These are phyloP conservation scores for Ganoderma meredithae DNA, from an alignment of 1,284 basidiomycete species.

Conservation along the genomic window DNA sequence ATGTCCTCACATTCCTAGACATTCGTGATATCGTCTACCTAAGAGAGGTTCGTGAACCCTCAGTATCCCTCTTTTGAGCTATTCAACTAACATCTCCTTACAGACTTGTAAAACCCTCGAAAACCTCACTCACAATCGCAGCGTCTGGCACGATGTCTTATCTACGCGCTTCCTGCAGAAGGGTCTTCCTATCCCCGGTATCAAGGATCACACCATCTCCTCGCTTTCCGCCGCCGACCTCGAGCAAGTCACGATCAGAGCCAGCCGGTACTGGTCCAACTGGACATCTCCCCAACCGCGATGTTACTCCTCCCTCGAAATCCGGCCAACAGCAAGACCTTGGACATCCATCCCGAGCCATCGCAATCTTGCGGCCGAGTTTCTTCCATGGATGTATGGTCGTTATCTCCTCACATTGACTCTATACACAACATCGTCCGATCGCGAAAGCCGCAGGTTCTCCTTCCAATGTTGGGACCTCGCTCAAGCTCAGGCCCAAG, in stretches of 20 bases:
- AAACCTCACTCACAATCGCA: slow-evolving; percentile 51
- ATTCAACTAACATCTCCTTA: not conserved
- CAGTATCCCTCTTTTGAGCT: not conserved
- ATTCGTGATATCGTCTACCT: slow-evolving; percentile 10
- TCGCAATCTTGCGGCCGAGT: slow-evolving; percentile 51
- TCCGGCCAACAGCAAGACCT: slow-evolving; percentile 36
- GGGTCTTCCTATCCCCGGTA: slow-evolving; percentile 56
- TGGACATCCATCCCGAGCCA: slow-evolving; percentile 28
- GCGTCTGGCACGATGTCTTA: slow-evolving; percentile 59
- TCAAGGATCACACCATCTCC: slow-evolving; percentile 40
- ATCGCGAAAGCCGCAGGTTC: slow-evolving; percentile 36
- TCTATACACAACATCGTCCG: slow-evolving; percentile 36
- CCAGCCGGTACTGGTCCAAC: slow-evolving; percentile 51
- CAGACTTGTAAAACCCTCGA: slow-evolving; percentile 58
- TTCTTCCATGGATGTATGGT: slow-evolving; percentile 49
- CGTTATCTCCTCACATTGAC: slow-evolving; percentile 55
- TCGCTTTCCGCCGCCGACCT: slow-evolving; percentile 49
- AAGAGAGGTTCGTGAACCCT: not conserved
- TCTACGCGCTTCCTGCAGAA: slow-evolving; percentile 48
- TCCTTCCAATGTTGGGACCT: slow-evolving; percentile 63
- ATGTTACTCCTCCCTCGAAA: slow-evolving; percentile 38
- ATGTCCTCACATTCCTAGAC: not conserved
- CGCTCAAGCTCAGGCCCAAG: not conserved
- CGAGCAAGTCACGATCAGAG: slow-evolving; percentile 48
- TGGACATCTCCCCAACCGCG: slow-evolving; percentile 55